These are phyloP conservation scores for Sugiyamaella grinbergsii DNA, from an alignment of 1,139 yeast genomes.

Conservation along the genomic window DNA sequence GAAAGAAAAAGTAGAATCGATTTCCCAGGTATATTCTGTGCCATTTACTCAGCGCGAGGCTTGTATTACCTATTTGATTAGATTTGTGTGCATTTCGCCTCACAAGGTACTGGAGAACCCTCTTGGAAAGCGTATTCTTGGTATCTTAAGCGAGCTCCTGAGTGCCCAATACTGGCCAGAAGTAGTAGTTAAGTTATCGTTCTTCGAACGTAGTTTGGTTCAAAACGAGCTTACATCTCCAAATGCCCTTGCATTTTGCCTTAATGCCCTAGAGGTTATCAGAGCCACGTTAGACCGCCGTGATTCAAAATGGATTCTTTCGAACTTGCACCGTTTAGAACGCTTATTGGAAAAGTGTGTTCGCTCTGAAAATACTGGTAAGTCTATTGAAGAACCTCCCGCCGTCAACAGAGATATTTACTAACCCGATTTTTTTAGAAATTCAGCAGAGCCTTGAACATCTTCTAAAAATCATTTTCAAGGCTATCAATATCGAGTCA, in stretches of 20 bases:
- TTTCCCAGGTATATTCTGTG: constrained; percentile 50
- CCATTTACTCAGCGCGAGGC: constrained; percentile 87
- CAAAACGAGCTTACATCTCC: constrained; percentile 72
- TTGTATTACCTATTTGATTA: constrained; percentile 83
- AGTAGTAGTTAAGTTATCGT: constrained; percentile 76
- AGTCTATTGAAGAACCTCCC: constrained; percentile 20
- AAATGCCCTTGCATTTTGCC: constrained; percentile 65
- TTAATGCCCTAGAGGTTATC: constrained; percentile 88
- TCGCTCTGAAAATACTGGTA: constrained; percentile 65
- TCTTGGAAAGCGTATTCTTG: constrained; percentile 77
- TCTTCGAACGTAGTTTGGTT: constrained; percentile 82
- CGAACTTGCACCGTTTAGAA: constrained; percentile 67
- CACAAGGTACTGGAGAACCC: constrained; percentile 84
- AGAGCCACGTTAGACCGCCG: constrained; percentile 84
- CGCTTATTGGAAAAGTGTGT: constrained; percentile 79
- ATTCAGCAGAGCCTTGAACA: constrained; percentile 79
- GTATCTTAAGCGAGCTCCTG: constrained; percentile 69
- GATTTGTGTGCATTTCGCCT: constrained; percentile 86
- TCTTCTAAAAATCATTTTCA: constrained; percentile 65
- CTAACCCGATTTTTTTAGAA: constrained; percentile 43
- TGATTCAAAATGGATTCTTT: constrained; percentile 71
- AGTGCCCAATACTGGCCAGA: constrained; percentile 83
- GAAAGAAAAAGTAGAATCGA: constrained; percentile 25
- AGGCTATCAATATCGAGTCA: constrained; percentile 31
- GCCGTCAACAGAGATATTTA: background rate